Conservation (phyloP, 352 stramenopile species). For the Blastocystis sp. region DNA sequence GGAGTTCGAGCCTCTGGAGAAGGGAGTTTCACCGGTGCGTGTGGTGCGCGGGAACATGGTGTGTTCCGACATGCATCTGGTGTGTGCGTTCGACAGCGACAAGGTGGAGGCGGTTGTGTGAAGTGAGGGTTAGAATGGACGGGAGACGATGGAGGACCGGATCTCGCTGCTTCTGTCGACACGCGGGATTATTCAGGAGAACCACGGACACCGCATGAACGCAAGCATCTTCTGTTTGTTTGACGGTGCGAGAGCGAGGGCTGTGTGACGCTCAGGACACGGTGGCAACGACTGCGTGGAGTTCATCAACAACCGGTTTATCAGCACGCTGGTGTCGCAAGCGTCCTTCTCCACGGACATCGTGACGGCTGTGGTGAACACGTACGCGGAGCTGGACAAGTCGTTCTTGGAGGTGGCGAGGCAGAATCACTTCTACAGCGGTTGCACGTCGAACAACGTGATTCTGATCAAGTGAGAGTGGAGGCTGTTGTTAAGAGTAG, state of each 20-base stretch:
- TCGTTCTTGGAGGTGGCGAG: conserved; percentile 57
- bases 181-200: neutral
- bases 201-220: neutral
- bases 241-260: neutral
- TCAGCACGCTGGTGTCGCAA: conserved; percentile 39
- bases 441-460: conserved; percentile 60
- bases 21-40: conserved; percentile 2
- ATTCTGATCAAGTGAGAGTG: conserved; percentile 62
- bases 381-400: conserved; percentile 36
- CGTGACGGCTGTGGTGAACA: conserved; percentile 38
- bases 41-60: conserved; percentile 56
- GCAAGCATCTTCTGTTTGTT: conserved; percentile 65
- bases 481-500: neutral
- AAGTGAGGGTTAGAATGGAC: conserved; percentile 12
- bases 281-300: conserved; percentile 55
- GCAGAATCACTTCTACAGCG: conserved; percentile 50
- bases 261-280: conserved; percentile 6
- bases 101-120: neutral
- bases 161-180: conserved; percentile 58
- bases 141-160: conserved; percentile 56
- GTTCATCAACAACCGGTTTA: conserved; percentile 66
- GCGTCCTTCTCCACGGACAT: conserved; percentile 54
- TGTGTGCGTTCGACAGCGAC: conserved; percentile 70
- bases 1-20: conserved; percentile 54
- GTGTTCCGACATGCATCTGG: conserved; percentile 58